These are phyloP conservation scores for apple (Malus domestica) DNA, from an alignment of 306 rosid species.

Conservation along the genomic window ASM211411v1 NC_041803.1:17278501-17279000, in stretches of 20 bases:
- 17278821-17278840: conserved; percentile 15
- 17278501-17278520: conserved; percentile 48
- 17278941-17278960: conserved; percentile 22
- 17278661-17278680: conserved; percentile 67
- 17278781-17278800: conserved; percentile 1
- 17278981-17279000: not conserved
- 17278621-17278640: conserved; percentile 24
- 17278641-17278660: conserved; percentile 41
- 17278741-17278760: not conserved
- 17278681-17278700: conserved; percentile 36
- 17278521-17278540: conserved; percentile 76
- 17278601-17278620: conserved; percentile 62
- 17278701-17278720: conserved; percentile 48
- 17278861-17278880: conserved; percentile 9
- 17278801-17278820: not conserved
- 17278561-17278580: conserved; percentile 67
- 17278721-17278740: conserved; percentile 32
- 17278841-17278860: conserved; percentile 24
- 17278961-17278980: conserved; percentile 18
- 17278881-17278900: conserved; percentile 27
- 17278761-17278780: not conserved
- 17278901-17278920: conserved; percentile 24
- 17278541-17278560: conserved; percentile 75
- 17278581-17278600: conserved; percentile 84
- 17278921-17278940: conserved; percentile 23